These are phyloP conservation scores for Tilletia caries DNA, from an alignment of 1,284 basidiomycete species.

Conservation along the genomic window DNA sequence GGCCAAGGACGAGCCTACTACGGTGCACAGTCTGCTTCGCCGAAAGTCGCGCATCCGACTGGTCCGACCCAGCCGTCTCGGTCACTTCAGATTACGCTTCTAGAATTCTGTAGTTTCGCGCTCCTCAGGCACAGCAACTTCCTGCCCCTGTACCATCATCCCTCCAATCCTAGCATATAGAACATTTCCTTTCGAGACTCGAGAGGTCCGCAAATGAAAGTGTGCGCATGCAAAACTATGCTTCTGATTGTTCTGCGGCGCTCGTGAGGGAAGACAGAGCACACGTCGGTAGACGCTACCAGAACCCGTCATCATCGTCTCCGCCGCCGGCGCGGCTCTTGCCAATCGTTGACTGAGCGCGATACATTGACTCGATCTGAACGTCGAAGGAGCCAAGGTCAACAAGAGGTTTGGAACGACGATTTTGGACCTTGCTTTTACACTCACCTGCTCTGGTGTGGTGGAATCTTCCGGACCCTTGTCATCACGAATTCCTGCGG, in stretches of 20 bases:
- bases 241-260: too few relatives aligned
- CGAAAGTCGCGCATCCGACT: neutral
- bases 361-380: constrained; percentile 92
- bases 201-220: neutral
- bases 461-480: constrained; percentile 89
- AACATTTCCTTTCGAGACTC: too few relatives aligned
- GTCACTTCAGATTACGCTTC: neutral
- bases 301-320: constrained; percentile 78
- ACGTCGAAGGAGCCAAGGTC: constrained; percentile 14
- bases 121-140: neutral
- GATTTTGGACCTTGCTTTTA: neutral
- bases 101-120: neutral
- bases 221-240: neutral
- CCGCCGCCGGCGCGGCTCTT: constrained; percentile 63
- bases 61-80: neutral
- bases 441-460: constrained; percentile 75
- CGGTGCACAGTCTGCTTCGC: neutral
- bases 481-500: constrained; percentile 71
- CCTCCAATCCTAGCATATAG: constrained; percentile 17
- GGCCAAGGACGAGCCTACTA: neutral
- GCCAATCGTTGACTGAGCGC: constrained; percentile 72
- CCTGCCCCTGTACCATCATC: neutral
- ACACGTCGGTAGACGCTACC: constrained; percentile 60
- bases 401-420: neutral
- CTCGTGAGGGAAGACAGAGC: too few relatives aligned